Conservation (phyloP, 108 stramenopile species). For the Mayamaea pseudoterrestris region DNA sequence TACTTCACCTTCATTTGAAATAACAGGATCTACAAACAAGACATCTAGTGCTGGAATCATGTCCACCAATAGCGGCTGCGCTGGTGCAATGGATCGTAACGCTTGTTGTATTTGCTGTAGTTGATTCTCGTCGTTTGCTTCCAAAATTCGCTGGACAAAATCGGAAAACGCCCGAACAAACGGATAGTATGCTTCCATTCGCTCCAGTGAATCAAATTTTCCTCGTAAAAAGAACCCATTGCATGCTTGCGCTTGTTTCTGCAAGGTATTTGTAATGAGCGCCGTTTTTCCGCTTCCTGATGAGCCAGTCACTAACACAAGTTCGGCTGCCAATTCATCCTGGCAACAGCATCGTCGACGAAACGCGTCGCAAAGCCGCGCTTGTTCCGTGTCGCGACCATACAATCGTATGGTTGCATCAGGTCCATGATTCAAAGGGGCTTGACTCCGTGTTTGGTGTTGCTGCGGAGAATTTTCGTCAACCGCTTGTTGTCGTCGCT, state of each 20-base stretch:
- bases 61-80: not conserved
- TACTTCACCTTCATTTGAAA: not conserved
- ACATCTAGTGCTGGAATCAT: not conserved
- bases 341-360: not conserved
- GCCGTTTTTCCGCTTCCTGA: not conserved
- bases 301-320: not conserved
- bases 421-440: no score
- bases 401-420: no score
- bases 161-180: not conserved
- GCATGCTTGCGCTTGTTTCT: not conserved
- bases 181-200: not conserved
- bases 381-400: not conserved
- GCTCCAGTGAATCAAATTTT: not conserved
- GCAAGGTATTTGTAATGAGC: not conserved
- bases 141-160: not conserved
- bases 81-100: not conserved
- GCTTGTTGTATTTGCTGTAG: not conserved
- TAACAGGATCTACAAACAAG: no score
- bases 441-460: no score
- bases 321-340: not conserved
- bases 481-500: no score
- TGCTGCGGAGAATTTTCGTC: no score
- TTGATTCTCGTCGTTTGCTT: not conserved
- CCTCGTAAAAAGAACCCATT: not conserved
- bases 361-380: not conserved